These are phyloP conservation scores for Penicillium roqueforti DNA, from an alignment of 495 filamentous ascomycete species.

Conservation along the genomic window DNA sequence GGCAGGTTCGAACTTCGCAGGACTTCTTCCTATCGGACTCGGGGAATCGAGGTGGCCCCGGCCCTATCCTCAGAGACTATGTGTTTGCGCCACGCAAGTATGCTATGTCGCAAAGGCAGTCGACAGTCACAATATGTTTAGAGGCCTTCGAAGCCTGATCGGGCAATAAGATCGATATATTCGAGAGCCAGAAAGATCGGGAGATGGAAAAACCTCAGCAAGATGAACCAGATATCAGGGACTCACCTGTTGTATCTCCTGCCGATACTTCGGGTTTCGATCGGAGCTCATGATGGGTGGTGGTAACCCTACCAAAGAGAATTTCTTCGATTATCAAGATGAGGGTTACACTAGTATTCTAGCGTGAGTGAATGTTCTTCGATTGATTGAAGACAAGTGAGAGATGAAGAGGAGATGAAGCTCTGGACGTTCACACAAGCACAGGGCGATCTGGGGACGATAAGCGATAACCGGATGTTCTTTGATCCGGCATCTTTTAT, in stretches of 20 bases:
- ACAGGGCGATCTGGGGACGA: neutral
- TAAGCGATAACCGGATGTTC: slow-evolving; percentile 1
- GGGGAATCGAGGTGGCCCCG: no score
- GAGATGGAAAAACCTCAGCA: neutral
- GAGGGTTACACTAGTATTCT: neutral
- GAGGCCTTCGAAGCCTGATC: no score
- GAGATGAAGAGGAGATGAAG: neutral
- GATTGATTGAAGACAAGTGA: neutral
- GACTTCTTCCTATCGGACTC: neutral
- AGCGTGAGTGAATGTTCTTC: neutral
- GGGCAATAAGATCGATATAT: neutral
- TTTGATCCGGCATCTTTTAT: slow-evolving; percentile 4
- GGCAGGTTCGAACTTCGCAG: neutral
- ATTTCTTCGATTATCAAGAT: neutral
- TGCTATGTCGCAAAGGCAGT: neutral
- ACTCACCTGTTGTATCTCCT: slow-evolving; percentile 90
- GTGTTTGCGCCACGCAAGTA: neutral
- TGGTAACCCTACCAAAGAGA: neutral
- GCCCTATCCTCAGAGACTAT: neutral
- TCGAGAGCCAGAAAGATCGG: slow-evolving; percentile 2
- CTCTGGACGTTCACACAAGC: neutral
- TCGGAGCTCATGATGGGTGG: slow-evolving; percentile 31
- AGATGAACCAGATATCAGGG: neutral
- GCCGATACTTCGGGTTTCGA: slow-evolving; percentile 77
- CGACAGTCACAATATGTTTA: neutral